Percentiles rank a stretch among this genome's conserved stretches.
Conservation (phyloP, 179 eudicot genomes). For the Drosera spatulata region DNA sequence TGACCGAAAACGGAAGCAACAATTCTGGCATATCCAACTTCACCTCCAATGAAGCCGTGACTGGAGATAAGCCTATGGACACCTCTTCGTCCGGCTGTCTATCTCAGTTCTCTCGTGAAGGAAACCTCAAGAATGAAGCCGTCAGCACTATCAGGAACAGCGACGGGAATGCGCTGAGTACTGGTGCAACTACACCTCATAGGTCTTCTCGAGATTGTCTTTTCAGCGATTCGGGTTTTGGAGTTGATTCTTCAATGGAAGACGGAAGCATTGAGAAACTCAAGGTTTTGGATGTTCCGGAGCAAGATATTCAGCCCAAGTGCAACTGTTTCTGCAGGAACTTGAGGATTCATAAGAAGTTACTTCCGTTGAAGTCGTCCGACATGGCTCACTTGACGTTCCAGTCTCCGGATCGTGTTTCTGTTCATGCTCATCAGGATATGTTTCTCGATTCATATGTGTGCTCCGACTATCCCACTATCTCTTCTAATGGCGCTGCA, state of each 20-base stretch:
- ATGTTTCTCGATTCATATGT: conserved; percentile 35
- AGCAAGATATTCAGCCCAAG: conserved; percentile 28
- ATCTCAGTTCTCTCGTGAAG: conserved; percentile 18
- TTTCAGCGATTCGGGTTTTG: conserved; percentile 11
- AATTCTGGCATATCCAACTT: conserved; percentile 32
- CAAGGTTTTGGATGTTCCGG: conserved; percentile 18
- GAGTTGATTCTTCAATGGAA: conserved; percentile 10
- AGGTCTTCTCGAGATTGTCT: conserved; percentile 24
- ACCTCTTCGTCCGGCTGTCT: conserved; percentile 41
- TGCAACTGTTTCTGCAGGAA: conserved; percentile 29
- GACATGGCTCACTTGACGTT: conserved; percentile 15
- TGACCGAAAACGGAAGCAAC: conserved; percentile 33
- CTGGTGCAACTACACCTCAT: conserved; percentile 32
- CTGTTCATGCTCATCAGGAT: conserved; percentile 17
- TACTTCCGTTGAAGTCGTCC: conserved; percentile 19
- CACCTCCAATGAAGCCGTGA: conserved; percentile 26
- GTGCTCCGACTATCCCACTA: conserved; percentile 29
- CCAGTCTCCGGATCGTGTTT: conserved; percentile 17
- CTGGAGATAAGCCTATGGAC: conserved; percentile 29
- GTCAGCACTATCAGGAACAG: conserved; percentile 50
- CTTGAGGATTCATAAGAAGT: conserved; percentile 28
- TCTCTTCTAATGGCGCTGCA: conserved; percentile 19
- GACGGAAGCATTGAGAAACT: conserved; percentile 8
- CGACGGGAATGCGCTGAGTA: conserved; percentile 71
- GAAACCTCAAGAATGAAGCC: conserved; percentile 24